phyloP scores from a whole-genome alignment of 2,329 filamentous ascomycete genomes.

The Parastagonospora avenae region DNA sequence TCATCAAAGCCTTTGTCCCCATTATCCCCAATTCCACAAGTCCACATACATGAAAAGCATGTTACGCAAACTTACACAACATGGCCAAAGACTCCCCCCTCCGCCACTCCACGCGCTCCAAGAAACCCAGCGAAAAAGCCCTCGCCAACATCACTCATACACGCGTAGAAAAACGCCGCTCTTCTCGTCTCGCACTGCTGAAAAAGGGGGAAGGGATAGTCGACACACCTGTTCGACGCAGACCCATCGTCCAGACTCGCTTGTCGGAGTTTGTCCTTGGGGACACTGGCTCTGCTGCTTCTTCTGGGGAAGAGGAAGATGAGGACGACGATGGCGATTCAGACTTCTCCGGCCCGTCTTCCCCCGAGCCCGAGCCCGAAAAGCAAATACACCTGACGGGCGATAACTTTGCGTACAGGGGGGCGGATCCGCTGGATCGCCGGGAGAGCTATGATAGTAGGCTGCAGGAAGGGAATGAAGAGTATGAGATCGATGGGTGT shows the following conservation, averaged over 20 bases:
- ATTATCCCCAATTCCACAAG: no score
- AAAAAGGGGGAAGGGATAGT: background rate
- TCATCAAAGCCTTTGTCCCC: no score
- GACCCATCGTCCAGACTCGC: background rate
- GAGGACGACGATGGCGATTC: background rate
- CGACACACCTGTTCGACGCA: background rate
- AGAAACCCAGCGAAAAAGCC: background rate
- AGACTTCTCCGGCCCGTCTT: background rate
- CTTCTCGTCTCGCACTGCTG: background rate
- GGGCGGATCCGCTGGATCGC: constrained; percentile 2
- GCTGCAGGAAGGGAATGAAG: constrained; percentile 12
- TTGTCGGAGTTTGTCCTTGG: background rate
- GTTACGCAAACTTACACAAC: no score
- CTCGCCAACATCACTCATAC: background rate
- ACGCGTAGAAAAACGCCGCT: background rate
- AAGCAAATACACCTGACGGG: constrained; percentile 5
- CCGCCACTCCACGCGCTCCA: background rate
- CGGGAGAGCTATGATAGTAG: constrained; percentile 12
- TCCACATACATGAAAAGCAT: no score
- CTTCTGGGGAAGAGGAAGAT: background rate
- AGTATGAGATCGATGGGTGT: constrained; percentile 18
- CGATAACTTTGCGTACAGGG: constrained; percentile 9
- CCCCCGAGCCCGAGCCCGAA: background rate
- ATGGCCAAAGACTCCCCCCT: background rate
- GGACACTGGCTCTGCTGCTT: background rate